Base-by-base conservation (phyloP, 495 filamentous ascomycete species). In the Aspergillus kassunensis region DNA sequence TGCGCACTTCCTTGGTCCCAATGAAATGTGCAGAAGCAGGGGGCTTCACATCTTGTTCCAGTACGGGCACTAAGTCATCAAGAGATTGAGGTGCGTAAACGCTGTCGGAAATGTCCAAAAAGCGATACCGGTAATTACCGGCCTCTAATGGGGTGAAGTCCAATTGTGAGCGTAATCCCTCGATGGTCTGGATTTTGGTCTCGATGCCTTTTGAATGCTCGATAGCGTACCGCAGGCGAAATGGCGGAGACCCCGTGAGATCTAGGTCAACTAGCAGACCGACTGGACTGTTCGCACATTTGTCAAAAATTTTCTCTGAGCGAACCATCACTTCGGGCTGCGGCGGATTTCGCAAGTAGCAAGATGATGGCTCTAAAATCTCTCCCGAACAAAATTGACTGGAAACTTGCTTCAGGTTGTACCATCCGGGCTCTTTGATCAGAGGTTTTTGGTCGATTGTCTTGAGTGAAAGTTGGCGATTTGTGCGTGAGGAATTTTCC, bases 31-130 rank as follows among this genome's bases (percentile, higher is more conserved):
- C 93, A 12, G 83, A 87, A 6, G 92, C 92, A 12, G 90, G 84
- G 3, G 93, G 93, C 66, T 92, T 96, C 59, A 98, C 91, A 55
- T 89, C 83, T 67, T 96, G 91, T 63, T 95, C 86, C 19, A 97
- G 66, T 4, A 73, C 66, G 8, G 89, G 68, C 33, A 72, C 68
- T 45, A 79, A 80, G 25, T 77, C 75, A 35, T 76, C 77, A 33
- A 80, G 54, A 15, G 74, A 66, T 13, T 64, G 65, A 12, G 74
- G 72, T 1, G 62, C 66, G 68, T 98, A 97, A 20, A 97, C 81
- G 49, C 74, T 77, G 63, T 98, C 93, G 51, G 82, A 80, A 44
- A 98, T 84, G 36, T 80, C 78, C 36, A 79, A 77, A 66, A 98
- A 96, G 15, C 81, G 81, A 69, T 97, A 97, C 25, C 82, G 84